Evolutionary conservation across 805 yeast species (phyloP).

Genomic region (Saccharomycopsis schoenii): DNA sequence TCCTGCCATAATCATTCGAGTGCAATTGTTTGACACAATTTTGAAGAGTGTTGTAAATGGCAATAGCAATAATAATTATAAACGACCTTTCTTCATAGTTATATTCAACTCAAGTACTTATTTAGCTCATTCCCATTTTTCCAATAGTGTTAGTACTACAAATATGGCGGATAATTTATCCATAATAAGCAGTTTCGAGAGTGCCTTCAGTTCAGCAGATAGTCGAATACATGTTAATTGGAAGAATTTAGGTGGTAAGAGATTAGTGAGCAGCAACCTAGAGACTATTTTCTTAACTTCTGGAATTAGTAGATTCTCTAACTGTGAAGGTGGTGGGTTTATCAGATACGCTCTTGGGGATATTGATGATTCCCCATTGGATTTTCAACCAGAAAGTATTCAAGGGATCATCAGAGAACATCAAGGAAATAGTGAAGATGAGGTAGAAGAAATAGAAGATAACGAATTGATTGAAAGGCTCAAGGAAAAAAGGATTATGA

Average conservation of each 20-base stretch:
- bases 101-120: slow-evolving; percentile 60
- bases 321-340: slow-evolving; percentile 62
- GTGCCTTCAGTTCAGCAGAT: slow-evolving; percentile 32
- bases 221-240: slow-evolving; percentile 27
- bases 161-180: slow-evolving; percentile 23
- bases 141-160: slow-evolving; percentile 33
- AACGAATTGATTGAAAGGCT: slow-evolving; percentile 4
- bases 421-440: slow-evolving; percentile 17
- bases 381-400: slow-evolving; percentile 24
- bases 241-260: slow-evolving; percentile 17
- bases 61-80: slow-evolving; percentile 41
- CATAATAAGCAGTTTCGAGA: slow-evolving; percentile 51
- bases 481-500: slow-evolving; percentile 23
- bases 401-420: background rate
- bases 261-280: slow-evolving; percentile 27
- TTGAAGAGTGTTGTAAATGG: slow-evolving; percentile 13
- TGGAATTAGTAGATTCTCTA: slow-evolving; percentile 53
- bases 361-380: slow-evolving; percentile 58
- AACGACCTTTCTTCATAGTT: slow-evolving; percentile 55
- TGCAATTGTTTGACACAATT: slow-evolving; percentile 55
- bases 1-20: slow-evolving; percentile 50
- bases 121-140: slow-evolving; percentile 41
- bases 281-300: slow-evolving; percentile 43
- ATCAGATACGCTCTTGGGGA: slow-evolving; percentile 55
- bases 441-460: slow-evolving; percentile 12